Percentiles rank a stretch among this genome's conserved stretches.
phyloP scores from a whole-genome alignment of 1,284 basidiomycete genomes.

The Trametes sp. region DNA sequence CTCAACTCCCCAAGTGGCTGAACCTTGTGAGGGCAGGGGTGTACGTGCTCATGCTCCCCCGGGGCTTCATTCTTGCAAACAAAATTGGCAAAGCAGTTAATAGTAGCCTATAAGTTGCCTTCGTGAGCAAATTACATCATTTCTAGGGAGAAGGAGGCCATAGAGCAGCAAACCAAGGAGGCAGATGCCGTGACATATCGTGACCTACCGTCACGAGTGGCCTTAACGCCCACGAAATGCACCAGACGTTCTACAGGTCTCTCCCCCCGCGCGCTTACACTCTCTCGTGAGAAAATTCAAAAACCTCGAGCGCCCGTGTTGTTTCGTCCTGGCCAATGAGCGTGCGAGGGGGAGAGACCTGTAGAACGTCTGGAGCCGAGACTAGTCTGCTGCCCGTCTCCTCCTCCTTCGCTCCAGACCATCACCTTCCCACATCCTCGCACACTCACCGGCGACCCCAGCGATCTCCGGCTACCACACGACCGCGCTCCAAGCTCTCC shows the following conservation, averaged over 20 bases:
- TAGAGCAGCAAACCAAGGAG: too few species aligned
- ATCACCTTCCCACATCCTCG: neutral
- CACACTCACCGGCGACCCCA: neutral
- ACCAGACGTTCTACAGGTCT: constrained; percentile 9
- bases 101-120: too few species aligned
- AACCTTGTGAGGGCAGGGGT: too few species aligned
- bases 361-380: constrained; percentile 6
- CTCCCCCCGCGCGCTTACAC: neutral
- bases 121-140: too few species aligned
- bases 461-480: neutral
- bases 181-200: neutral
- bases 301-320: neutral
- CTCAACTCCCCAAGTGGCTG: too few species aligned
- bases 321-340: neutral
- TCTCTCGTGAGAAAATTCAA: constrained; percentile 1
- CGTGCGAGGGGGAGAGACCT: constrained; percentile 7
- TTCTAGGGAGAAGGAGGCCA: too few species aligned
- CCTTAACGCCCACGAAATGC: constrained; percentile 1
- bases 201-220: constrained; percentile 5
- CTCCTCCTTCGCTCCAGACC: constrained; percentile 10
- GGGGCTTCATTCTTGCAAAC: too few species aligned
- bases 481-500: neutral
- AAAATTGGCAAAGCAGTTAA: too few species aligned
- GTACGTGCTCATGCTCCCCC: too few species aligned
- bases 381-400: constrained; percentile 3